These are phyloP conservation scores for Phylloboletellus chloephorus DNA, from an alignment of 1,284 basidiomycete species.

Conservation along the genomic window DNA sequence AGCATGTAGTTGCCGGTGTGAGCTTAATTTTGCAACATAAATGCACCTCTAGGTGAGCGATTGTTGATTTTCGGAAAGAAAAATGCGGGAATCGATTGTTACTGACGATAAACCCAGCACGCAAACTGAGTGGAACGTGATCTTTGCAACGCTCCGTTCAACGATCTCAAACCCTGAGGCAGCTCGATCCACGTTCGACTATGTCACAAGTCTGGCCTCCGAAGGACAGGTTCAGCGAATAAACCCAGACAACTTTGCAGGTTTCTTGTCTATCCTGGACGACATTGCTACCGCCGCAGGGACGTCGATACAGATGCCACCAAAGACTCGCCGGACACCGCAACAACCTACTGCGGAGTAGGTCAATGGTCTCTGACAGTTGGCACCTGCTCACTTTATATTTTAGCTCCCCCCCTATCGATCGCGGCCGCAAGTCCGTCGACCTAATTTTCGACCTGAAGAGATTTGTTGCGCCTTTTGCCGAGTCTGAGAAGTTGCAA, in stretches of 20 bases:
- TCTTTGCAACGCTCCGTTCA: constrained; percentile 85
- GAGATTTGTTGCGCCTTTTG: constrained; percentile 53
- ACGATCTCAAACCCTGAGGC: constrained; percentile 88
- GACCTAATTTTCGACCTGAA: constrained; percentile 75
- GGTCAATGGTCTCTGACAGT: constrained; percentile 9
- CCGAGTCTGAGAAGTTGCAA: constrained; percentile 43
- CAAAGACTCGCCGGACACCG: constrained; percentile 48
- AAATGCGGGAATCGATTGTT: not conserved
- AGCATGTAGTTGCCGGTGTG: constrained; percentile 87
- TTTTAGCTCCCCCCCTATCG: constrained; percentile 65
- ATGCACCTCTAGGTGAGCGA: constrained; percentile 59
- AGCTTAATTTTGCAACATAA: constrained; percentile 74
- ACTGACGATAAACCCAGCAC: constrained; percentile 44
- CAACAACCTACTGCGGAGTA: constrained; percentile 52
- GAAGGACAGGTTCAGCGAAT: constrained; percentile 58
- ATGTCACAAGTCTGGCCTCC: constrained; percentile 59
- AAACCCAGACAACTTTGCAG: constrained; percentile 75
- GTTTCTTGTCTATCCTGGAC: constrained; percentile 77
- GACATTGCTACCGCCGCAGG: constrained; percentile 81
- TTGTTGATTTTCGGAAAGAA: not conserved
- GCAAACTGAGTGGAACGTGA: constrained; percentile 93
- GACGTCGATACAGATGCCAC: constrained; percentile 52
- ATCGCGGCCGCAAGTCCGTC: constrained; percentile 78
- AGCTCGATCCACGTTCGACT: constrained; percentile 76
- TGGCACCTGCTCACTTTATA: constrained; percentile 8